These are phyloP conservation scores for Picea glauca DNA, from an alignment of 75 land plant species.

Conservation along the genomic window DNA sequence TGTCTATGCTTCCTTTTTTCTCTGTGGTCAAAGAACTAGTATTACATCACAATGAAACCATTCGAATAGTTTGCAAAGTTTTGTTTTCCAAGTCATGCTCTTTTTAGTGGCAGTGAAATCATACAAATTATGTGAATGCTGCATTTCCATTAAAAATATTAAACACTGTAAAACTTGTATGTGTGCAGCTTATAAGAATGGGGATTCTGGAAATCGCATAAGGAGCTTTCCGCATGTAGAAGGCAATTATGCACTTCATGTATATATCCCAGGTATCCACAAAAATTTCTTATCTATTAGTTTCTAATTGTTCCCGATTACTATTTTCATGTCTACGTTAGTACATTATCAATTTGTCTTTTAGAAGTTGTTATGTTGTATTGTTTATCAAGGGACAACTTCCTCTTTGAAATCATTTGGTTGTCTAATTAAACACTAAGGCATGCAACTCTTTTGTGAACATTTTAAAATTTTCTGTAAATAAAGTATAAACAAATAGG, in stretches of 20 bases:
- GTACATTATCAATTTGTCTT: background rate
- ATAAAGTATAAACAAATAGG: too few relatives aligned
- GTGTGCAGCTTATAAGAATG: background rate
- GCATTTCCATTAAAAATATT: too few relatives aligned
- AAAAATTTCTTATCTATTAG: background rate
- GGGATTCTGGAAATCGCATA: slow-evolving; percentile 31
- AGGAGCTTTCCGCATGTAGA: slow-evolving; percentile 89
- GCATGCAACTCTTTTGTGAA: too few relatives aligned
- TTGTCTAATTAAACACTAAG: too few relatives aligned
- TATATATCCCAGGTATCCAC: slow-evolving; percentile 76
- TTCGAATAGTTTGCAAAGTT: too few relatives aligned
- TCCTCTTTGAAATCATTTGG: too few relatives aligned
- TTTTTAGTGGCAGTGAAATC: background rate
- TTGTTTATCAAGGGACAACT: background rate
- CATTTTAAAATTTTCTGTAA: too few relatives aligned
- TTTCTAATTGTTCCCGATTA: background rate
- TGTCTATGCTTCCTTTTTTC: background rate
- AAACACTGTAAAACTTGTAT: background rate
- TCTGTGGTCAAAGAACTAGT: background rate
- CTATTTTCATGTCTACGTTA: too few relatives aligned
- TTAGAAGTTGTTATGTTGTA: slow-evolving; percentile 1
- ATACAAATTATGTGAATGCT: too few relatives aligned
- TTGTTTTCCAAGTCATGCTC: slow-evolving; percentile 8
- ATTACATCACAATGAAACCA: too few relatives aligned
- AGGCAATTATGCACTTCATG: slow-evolving; percentile 89